These are phyloP conservation scores for Chrysoporthe puriensis DNA, from an alignment of 2,329 filamentous ascomycete genomes.

Conservation along the genomic window DNA sequence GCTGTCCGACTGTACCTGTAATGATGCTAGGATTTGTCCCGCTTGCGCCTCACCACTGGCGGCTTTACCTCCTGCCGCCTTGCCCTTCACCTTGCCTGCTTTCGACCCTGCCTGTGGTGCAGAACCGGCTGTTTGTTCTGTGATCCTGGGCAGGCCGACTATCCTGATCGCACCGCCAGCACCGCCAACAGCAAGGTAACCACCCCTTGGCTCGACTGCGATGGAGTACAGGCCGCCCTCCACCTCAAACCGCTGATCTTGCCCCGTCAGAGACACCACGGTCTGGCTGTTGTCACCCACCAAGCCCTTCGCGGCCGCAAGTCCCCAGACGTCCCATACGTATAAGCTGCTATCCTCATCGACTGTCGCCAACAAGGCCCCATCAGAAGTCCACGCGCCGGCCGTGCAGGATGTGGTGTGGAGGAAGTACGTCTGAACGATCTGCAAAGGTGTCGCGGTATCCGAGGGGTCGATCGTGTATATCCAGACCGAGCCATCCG, in stretches of 20 bases:
- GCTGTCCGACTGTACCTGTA: conserved; percentile 75
- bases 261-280: conserved; percentile 74
- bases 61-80: conserved; percentile 33
- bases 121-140: conserved; percentile 29
- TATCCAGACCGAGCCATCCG: conserved; percentile 93
- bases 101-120: conserved; percentile 28
- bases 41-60: conserved; percentile 40
- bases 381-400: conserved; percentile 88
- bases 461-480: conserved; percentile 79
- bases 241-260: conserved; percentile 88
- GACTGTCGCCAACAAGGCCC: conserved; percentile 83
- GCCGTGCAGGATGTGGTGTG: conserved; percentile 87
- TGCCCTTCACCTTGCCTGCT: conserved; percentile 32
- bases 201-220: conserved; percentile 77
- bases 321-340: conserved; percentile 90
- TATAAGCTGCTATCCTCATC: conserved; percentile 87
- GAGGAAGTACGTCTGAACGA: conserved; percentile 89
- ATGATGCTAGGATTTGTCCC: conserved; percentile 74
- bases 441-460: conserved; percentile 65
- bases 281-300: conserved; percentile 60
- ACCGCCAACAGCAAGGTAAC: conserved; percentile 84
- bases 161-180: conserved; percentile 85
- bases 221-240: conserved; percentile 91
- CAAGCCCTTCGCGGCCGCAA: conserved; percentile 64
- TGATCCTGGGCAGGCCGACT: conserved; percentile 75